Base-by-base conservation (phyloP, 2,329 filamentous ascomycete genomes). In the Epichloe sibirici region DNA sequence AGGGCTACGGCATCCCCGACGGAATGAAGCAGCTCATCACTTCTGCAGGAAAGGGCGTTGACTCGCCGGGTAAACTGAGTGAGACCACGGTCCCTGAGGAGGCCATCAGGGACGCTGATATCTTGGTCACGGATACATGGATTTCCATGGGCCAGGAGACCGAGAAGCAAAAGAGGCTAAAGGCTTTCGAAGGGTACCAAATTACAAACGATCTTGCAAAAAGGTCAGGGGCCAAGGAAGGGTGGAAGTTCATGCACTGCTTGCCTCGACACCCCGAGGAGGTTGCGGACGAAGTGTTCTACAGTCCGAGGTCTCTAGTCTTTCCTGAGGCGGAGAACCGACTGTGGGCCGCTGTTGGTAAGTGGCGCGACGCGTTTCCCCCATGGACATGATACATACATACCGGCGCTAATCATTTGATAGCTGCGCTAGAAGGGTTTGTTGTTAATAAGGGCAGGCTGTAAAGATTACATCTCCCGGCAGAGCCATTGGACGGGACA, bases 201-300 rank as follows among this genome's bases (percentile, higher is more conserved):
- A 86, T 98, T 63, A 96, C 91, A 3, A 79, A 83, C 47, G 87
- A 93, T 44, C 74, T 98, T 59, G 91, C 90, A 2, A 79, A 84
- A 69, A 78, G 83, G 48, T 90, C 90, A 44, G 90, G 89, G 21
- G 93, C 93, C 43, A 95, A 93, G 67, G 76, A 85, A 13, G 79
- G 79, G 57, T 98, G 93, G 93, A 90, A 88, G 69, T 98, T 98
- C 68, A 96, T 98, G 93, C 93, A 98, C 74, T 98, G 93, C 67
- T 71, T 98, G 54, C 93, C 93, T 13, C 81, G 93, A 57, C 90
- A 98, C 65, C 80, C 81, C 0, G 91, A 98, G 68, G 93, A 98
- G 72, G 93, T 98, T 37, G 82, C 79, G 53, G 91, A 98, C 63
- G 90, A 93, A 64, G 90, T 98, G 2, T 97, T 98, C 65, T 96